Conservation (phyloP, 1,139 yeast species). For the Nadsonia commutata region DNA sequence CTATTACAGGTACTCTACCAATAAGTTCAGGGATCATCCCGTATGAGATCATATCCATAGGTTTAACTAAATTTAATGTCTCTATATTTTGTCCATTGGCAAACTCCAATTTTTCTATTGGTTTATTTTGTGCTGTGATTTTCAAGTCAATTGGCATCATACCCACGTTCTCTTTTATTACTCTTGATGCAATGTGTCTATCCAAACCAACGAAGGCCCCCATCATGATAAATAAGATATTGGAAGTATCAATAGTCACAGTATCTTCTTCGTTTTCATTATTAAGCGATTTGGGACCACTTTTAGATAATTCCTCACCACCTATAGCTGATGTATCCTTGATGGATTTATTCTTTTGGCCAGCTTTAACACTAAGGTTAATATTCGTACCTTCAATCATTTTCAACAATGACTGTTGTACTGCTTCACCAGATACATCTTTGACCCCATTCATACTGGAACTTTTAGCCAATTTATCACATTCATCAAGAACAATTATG, state of each 20-base stretch:
- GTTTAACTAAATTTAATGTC: slow-evolving; percentile 29
- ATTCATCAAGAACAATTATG: slow-evolving; percentile 39
- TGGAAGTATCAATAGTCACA: slow-evolving; percentile 34
- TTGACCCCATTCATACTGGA: slow-evolving; percentile 30
- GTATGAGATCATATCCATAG: slow-evolving; percentile 32
- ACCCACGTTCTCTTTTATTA: slow-evolving; percentile 15
- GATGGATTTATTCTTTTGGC: background rate
- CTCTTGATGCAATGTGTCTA: slow-evolving; percentile 27
- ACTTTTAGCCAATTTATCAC: slow-evolving; percentile 38
- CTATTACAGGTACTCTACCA: slow-evolving; percentile 38
- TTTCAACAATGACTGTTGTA: slow-evolving; percentile 39
- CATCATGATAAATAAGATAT: slow-evolving; percentile 36
- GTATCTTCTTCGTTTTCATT: slow-evolving; percentile 25
- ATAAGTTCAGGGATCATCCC: slow-evolving; percentile 41
- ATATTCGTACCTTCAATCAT: slow-evolving; percentile 38
- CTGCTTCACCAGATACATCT: slow-evolving; percentile 46
- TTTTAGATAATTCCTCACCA: slow-evolving; percentile 6
- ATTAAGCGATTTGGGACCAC: slow-evolving; percentile 4
- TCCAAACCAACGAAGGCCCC: slow-evolving; percentile 45
- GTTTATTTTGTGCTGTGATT: background rate
- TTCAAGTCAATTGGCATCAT: slow-evolving; percentile 1
- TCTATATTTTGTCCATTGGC: slow-evolving; percentile 18
- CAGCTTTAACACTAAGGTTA: slow-evolving; percentile 18
- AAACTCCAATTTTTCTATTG: background rate
- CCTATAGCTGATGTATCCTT: background rate